A percentile compares a stretch with the other conserved stretches of the same genome.
Evolutionary conservation across 768 basidiomycete genomes (phyloP).

Genomic region (Pleurotus giganteus): DNA sequence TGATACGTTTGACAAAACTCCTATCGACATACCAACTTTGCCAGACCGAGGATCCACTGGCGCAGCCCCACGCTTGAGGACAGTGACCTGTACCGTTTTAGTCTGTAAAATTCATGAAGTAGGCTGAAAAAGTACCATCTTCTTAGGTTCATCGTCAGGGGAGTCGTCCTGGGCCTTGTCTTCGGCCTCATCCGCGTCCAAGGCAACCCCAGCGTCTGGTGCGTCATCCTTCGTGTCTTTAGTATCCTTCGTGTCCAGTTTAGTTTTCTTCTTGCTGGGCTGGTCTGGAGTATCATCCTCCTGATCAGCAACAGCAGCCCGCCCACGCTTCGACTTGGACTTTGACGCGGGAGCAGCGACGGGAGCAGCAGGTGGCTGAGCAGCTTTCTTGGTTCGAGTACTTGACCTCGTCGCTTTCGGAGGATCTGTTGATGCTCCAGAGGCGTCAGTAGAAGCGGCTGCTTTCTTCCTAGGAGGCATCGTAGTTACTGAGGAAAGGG

Average conservation of each 20-base stretch:
- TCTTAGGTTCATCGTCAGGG: slow-evolving; percentile 29
- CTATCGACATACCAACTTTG: slow-evolving; percentile 40
- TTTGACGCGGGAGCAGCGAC: slow-evolving; percentile 17
- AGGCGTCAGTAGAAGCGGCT: slow-evolving; percentile 25
- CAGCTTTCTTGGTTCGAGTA: slow-evolving; percentile 30
- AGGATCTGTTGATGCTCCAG: slow-evolving; percentile 24
- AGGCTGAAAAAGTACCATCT: slow-evolving; percentile 36
- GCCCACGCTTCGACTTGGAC: slow-evolving; percentile 26
- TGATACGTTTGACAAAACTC: background rate
- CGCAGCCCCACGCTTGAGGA: slow-evolving; percentile 53
- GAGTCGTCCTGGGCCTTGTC: slow-evolving; percentile 19
- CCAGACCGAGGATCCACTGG: slow-evolving; percentile 50
- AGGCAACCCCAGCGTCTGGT: background rate
- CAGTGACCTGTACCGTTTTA: slow-evolving; percentile 23
- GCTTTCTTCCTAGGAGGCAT: slow-evolving; percentile 51
- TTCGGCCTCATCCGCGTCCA: slow-evolving; percentile 24
- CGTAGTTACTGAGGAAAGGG: slow-evolving; percentile 12
- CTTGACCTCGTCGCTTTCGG: slow-evolving; percentile 32
- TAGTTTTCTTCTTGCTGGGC: slow-evolving; percentile 28
- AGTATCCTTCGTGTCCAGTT: slow-evolving; percentile 20
- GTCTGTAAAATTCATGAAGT: background rate
- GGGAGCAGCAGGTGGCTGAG: slow-evolving; percentile 21
- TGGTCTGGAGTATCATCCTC: slow-evolving; percentile 24
- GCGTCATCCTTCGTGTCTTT: slow-evolving; percentile 20
- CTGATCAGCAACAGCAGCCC: slow-evolving; percentile 24